phyloP scores from a whole-genome alignment of 805 yeast genomes.

The Kluyveromyces wickerhamii region DNA sequence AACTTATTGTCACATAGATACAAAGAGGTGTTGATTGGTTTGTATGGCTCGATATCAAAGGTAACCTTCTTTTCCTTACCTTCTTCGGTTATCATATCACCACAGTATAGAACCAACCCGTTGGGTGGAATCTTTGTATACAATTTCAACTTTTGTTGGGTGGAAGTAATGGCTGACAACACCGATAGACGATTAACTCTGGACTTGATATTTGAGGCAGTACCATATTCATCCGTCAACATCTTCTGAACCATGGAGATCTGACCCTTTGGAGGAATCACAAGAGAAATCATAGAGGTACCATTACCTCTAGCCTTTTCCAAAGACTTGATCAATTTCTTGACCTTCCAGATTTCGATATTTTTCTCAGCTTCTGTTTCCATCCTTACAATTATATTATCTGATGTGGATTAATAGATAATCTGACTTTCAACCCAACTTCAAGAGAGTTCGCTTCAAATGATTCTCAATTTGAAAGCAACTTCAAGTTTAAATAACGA shows the following conservation, averaged over 20 bases:
- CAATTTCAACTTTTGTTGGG: slow-evolving; percentile 91
- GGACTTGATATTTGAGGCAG: slow-evolving; percentile 96
- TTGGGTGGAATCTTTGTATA: slow-evolving; percentile 87
- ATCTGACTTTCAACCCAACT: too few relatives aligned
- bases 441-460: too few relatives aligned
- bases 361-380: slow-evolving; percentile 86
- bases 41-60: slow-evolving; percentile 97
- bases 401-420: too few relatives aligned
- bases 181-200: slow-evolving; percentile 96
- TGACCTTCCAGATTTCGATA: slow-evolving; percentile 98
- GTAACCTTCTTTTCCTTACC: slow-evolving; percentile 96
- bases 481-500: too few relatives aligned
- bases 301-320: slow-evolving; percentile 97
- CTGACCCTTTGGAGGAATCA: slow-evolving; percentile 94
- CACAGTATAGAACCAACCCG: slow-evolving; percentile 95
- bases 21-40: slow-evolving; percentile 95
- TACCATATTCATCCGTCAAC: slow-evolving; percentile 97
- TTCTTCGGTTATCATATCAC: slow-evolving; percentile 94
- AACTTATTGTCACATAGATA: slow-evolving; percentile 96
- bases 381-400: slow-evolving; percentile 7
- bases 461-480: too few relatives aligned
- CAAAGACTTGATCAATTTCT: slow-evolving; percentile 81
- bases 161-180: slow-evolving; percentile 92
- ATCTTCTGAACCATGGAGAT: slow-evolving; percentile 79
- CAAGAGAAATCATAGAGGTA: slow-evolving; percentile 95